Evolutionary conservation across 768 basidiomycete species (phyloP), one percentile per base, ranked within the genome.

Genomic region (Panus rudis): DNA sequence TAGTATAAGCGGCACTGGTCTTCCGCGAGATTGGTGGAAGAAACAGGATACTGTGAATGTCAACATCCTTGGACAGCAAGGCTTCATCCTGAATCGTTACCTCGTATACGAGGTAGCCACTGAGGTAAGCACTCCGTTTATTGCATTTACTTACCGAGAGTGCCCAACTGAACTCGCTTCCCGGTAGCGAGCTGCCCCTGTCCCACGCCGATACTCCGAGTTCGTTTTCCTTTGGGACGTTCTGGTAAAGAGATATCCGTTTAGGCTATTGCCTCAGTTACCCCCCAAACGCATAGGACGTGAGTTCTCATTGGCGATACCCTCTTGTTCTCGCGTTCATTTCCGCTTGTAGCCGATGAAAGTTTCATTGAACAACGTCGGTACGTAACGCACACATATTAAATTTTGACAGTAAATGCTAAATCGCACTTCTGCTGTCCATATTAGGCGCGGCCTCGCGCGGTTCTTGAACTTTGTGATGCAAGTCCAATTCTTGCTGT

Each of bases 281-380:
- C 96, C 96, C 13, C 96, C 96, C 0, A 98, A 98, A 63, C 77
- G 92, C 35, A 72, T 98, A 49, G 88, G 88, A 62, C 80, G 90
- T 91, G 53, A 69, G 88, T 71, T 23, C 7, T 35, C 19, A 10
- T 40, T 5, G 17, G 25, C 24, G 35, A 25, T 17, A 17, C 4
- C 34, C 35, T 33, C 44, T 23, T 19, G 6, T 24, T 22, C 14
- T 28, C 13, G 4, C 3, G 21, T 27, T 35, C 32, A 42, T 53
- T 52, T 46, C 33, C 37, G 43, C 16, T 55, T 47, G 21, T 52
- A 85, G 88, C 87, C 26, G 96, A 98, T 59, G 87, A 88, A 32
- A 73, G 76, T 25, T 99, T 98, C 58, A 65, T 97, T 42, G 93
- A 98, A 55, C 88, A 96, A 56, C 76, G 94, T 65, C 73, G 89